Evolutionary conservation across 176 grass and related monocot genomes (phyloP).

Genomic region (Musa beccarii): DNA sequence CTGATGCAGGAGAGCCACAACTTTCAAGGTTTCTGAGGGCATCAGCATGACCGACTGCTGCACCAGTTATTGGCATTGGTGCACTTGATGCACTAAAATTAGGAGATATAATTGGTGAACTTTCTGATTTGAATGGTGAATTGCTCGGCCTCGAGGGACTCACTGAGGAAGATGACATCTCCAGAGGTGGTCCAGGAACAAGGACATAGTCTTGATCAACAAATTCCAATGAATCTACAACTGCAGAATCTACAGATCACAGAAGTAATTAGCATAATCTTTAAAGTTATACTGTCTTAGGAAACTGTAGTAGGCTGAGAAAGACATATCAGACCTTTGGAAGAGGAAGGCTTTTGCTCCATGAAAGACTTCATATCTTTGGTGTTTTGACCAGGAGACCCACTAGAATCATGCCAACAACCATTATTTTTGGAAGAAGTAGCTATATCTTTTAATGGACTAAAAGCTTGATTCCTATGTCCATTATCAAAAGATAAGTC

Average conservation of each 20-base stretch:
- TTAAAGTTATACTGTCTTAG: conserved; percentile 8
- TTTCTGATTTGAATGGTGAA: conserved; percentile 49
- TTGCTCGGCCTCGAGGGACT: conserved; percentile 35
- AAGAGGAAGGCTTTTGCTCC: conserved; percentile 21
- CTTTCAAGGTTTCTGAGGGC: conserved; percentile 57
- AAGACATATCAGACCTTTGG: conserved; percentile 42
- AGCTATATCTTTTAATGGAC: conserved; percentile 50
- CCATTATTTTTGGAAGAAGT: conserved; percentile 50
- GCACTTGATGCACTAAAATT: conserved; percentile 51
- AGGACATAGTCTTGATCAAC: conserved; percentile 96
- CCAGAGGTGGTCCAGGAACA: conserved; percentile 54
- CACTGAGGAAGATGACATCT: conserved; percentile 55
- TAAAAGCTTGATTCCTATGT: conserved; percentile 44
- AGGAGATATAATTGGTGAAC: conserved; percentile 48
- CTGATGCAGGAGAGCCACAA: conserved; percentile 56
- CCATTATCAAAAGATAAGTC: conserved; percentile 33
- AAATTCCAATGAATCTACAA: conserved; percentile 88
- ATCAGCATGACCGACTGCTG: conserved; percentile 27
- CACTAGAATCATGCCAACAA: conserved; percentile 23
- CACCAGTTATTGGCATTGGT: conserved; percentile 73
- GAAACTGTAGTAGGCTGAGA: neutral
- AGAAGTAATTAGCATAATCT: conserved; percentile 24
- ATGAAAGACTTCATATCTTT: conserved; percentile 38
- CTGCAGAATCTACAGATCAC: conserved; percentile 56
- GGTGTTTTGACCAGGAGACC: conserved; percentile 26